Evolutionary conservation across 1,139 yeast genomes (phyloP), one percentile per base, ranked within the genome.

Genomic region (Suhomyces panamericanus): DNA sequence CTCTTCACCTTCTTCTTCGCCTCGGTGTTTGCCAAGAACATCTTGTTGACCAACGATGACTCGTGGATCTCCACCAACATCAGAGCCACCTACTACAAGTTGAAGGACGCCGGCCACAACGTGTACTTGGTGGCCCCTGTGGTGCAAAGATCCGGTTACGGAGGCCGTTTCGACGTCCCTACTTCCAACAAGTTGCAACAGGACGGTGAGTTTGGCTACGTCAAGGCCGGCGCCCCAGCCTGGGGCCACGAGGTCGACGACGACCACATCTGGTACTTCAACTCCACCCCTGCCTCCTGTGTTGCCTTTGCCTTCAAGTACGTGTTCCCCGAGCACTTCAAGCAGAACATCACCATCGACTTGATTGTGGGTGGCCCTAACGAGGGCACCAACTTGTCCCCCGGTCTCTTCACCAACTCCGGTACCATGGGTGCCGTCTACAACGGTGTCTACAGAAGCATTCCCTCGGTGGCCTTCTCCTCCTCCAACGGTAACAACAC

Each of bases 51-150:
- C 53, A 80, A 80, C 57, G 86, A 80, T 62, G 86, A 80, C 57
- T 75, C 81, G 32, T 80, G 80, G 80, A 75, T 74, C 20, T 66
- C 84, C 28, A 78, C 84, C 48, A 78, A 79, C 62, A 76, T 80
- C 60, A 76, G 85, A 64, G 83, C 85, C 32, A 63, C 81, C 35
- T 80, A 80, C 72, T 67, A 73, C 54, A 78, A 70, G 49, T 70
- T 80, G 59, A 76, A 70, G 53, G 67, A 62, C 14, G 83, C 80
- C 15, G 85, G 83, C 31, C 81, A 80, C 62, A 67, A 69, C 39
- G 85, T 80, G 43, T 66, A 74, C 50, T 54, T 79, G 57, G 80
- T 77, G 44, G 84, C 85, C 20, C 84, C 85, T 34, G 81, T 72
- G 16, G 68, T 71, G 33, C 84, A 80, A 62, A 74, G 81, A 66